Evolutionary conservation across 169 alveolate genomes (phyloP), one percentile per base, ranked within the genome.

Genomic region (Plasmodium knowlesi): DNA sequence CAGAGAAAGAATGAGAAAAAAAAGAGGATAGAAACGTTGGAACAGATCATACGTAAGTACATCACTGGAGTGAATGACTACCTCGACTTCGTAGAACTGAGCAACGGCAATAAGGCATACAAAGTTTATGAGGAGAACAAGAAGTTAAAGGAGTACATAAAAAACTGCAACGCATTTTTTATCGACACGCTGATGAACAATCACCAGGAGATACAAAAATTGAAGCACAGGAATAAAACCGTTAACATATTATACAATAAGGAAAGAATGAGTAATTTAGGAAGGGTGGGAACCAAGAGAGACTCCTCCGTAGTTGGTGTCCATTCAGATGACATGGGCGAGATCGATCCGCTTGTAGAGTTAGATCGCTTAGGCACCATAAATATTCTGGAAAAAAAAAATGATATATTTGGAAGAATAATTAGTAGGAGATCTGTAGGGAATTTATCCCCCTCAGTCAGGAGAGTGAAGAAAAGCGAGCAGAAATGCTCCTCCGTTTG

Each of bases 51-150:
- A 32, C 81, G 54, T 37, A 86, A 86, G 57, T 86, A 86, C 28
- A 76, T 82, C 28, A 34, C 5, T 14, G 93, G 93, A 2, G 53
- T 86, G 5, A 86, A 86, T 86, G 79, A 86, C 43, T 86, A 76
- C 67, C 80, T 86, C 16, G 93, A 86, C 12, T 76, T 74, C 2
- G 80, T 76, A 3, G 93, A 86, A 53, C 43, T 50, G 9, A 74
- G 86, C 25, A 86, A 76, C 43, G 37, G 67, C 67, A 86, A 76
- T 86, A 73, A 54, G 61, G 46, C 37, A 14, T 86, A 86, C 70
- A 76, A 73, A 34, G 67, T 86, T 9, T 86, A 86, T 50, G 93
- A 86, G 43, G 93, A 86, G 61, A 86, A 86, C 54, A 86, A 86
- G 67, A 86, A 76, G 80, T 9, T 86, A 28, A 86, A 86, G 32